Evolutionary conservation across 2,329 filamentous ascomycete species (phyloP).

Genomic region (Trichoderma gracile): DNA sequence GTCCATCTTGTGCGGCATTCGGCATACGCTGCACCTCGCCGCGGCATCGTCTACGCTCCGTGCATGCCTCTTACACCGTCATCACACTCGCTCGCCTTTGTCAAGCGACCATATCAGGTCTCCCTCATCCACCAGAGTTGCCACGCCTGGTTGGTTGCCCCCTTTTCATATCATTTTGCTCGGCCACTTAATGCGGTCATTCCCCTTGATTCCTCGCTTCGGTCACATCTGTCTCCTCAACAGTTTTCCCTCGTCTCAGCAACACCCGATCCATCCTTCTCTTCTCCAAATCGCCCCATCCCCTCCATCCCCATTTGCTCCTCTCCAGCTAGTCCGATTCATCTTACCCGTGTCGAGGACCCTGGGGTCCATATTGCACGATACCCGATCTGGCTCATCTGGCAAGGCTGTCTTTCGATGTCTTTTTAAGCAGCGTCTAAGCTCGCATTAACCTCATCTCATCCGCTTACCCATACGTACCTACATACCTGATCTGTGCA

Average conservation of each 20-base stretch:
- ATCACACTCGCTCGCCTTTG: background rate
- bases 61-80: background rate
- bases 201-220: background rate
- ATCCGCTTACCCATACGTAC: slow-evolving; percentile 4
- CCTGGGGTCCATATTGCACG: slow-evolving; percentile 15
- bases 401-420: slow-evolving; percentile 15
- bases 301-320: background rate
- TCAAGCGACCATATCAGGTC: background rate
- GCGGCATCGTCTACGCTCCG: background rate
- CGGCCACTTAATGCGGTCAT: background rate
- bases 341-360: background rate
- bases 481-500: background rate
- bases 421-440: slow-evolving; percentile 15
- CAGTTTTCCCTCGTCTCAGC: background rate
- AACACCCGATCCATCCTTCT: background rate
- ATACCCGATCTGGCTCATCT: slow-evolving; percentile 27
- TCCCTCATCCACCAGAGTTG: background rate
- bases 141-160: background rate
- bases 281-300: background rate
- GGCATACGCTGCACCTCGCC: background rate
- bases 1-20: slow-evolving; percentile 5
- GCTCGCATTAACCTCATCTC: slow-evolving; percentile 17
- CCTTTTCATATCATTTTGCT: background rate
- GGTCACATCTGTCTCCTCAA: no score
- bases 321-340: slow-evolving; percentile 14